Evolutionary conservation across 768 basidiomycete genomes (phyloP).

Genomic region (Serpula lacrymans): DNA sequence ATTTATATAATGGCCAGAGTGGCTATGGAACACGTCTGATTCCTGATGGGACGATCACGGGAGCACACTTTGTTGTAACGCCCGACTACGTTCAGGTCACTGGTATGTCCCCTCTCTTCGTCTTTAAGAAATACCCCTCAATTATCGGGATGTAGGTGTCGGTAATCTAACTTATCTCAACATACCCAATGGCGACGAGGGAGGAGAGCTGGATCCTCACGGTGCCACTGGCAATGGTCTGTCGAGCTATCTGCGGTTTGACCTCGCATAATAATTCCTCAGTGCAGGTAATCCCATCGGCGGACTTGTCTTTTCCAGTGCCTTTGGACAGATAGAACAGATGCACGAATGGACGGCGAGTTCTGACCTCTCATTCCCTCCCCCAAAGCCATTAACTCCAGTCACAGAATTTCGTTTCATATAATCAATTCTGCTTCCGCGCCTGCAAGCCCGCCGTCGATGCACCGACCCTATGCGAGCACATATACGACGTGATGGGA

Average conservation of each 20-base stretch:
- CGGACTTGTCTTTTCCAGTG: slow-evolving; percentile 68
- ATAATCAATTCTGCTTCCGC: slow-evolving; percentile 66
- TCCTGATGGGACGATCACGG: slow-evolving; percentile 66
- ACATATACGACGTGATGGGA: slow-evolving; percentile 55
- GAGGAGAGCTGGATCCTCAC: slow-evolving; percentile 70
- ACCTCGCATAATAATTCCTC: slow-evolving; percentile 2
- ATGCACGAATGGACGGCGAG: slow-evolving; percentile 72
- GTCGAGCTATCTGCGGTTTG: slow-evolving; percentile 4
- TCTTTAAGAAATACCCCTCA: slow-evolving; percentile 16
- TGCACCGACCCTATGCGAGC: slow-evolving; percentile 56
- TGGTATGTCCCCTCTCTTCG: slow-evolving; percentile 32
- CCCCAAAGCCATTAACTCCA: slow-evolving; percentile 9
- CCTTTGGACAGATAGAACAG: slow-evolving; percentile 57
- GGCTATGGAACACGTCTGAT: slow-evolving; percentile 65
- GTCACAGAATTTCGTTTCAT: slow-evolving; percentile 61
- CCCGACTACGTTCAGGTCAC: slow-evolving; percentile 75
- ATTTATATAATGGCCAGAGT: slow-evolving; percentile 30
- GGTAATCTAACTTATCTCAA: slow-evolving; percentile 68
- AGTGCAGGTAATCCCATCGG: slow-evolving; percentile 58
- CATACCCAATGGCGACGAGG: slow-evolving; percentile 54
- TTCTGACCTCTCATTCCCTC: slow-evolving; percentile 4
- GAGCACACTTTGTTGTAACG: slow-evolving; percentile 67
- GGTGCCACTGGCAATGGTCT: slow-evolving; percentile 55
- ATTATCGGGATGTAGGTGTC: slow-evolving; percentile 42
- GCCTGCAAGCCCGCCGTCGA: slow-evolving; percentile 53